phyloP scores from a whole-genome alignment of 495 filamentous ascomycete species.

The Entonaema liquescens region DNA sequence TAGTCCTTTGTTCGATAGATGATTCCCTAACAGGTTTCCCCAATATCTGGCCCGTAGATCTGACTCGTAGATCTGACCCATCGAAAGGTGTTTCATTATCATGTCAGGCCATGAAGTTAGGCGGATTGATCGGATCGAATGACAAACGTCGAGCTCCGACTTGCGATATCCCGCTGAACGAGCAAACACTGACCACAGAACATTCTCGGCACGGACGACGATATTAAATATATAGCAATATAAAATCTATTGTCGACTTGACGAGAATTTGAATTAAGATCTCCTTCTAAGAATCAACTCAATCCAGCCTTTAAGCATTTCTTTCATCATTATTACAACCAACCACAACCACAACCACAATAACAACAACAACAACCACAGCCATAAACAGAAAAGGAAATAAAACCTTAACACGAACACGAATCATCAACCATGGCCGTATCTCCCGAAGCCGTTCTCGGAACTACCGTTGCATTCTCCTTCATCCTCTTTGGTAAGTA shows the following conservation, averaged over 20 bases:
- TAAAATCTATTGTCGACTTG: background rate
- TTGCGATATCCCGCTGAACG: slow-evolving; percentile 1
- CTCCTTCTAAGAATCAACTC: background rate
- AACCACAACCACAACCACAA: too few species aligned
- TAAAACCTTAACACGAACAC: background rate
- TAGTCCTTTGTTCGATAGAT: slow-evolving; percentile 16
- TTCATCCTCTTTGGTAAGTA: slow-evolving; percentile 57
- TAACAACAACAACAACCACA: too few species aligned
- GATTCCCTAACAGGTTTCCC: slow-evolving; percentile 13
- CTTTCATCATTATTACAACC: background rate
- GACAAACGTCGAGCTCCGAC: slow-evolving; percentile 15
- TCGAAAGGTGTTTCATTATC: slow-evolving; percentile 27
- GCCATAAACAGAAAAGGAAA: background rate
- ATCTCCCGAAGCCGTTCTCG: slow-evolving; percentile 44
- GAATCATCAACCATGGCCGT: slow-evolving; percentile 26
- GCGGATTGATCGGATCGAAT: slow-evolving; percentile 16
- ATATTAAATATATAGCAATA: background rate
- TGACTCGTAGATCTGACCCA: background rate
- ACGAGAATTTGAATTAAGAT: background rate
- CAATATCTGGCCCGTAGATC: background rate
- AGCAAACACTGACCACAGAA: slow-evolving; percentile 10
- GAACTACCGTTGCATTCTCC: slow-evolving; percentile 52
- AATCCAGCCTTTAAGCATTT: background rate
- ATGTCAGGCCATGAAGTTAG: slow-evolving; percentile 16
- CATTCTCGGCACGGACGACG: background rate